Evolutionary conservation across 257 asterid genomes (phyloP).

Genomic region (Rauvolfia tetraphylla): DNA sequence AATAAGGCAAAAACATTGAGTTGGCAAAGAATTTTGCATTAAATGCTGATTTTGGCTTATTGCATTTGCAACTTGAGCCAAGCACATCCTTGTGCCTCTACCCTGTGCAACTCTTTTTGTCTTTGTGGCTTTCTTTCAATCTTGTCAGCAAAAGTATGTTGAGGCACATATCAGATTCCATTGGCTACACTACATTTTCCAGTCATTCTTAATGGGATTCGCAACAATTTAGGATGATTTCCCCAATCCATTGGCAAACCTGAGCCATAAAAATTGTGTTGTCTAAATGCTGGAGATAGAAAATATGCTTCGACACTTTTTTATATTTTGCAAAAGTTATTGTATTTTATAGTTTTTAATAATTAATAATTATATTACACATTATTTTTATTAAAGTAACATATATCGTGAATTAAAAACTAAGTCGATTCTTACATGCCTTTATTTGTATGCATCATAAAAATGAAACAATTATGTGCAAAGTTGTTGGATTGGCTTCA

Average conservation of each 20-base stretch:
- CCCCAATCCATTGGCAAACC: neutral
- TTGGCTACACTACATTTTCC: neutral
- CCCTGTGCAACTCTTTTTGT: neutral
- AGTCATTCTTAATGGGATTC: neutral
- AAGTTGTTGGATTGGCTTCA: too few species aligned
- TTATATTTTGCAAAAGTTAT: too few species aligned
- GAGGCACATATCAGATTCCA: slow-evolving; percentile 17
- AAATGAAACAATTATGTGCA: too few species aligned
- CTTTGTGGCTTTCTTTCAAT: slow-evolving; percentile 23
- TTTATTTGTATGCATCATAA: too few species aligned
- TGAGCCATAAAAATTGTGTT: neutral
- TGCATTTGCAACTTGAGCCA: slow-evolving; percentile 11
- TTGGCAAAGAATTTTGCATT: slow-evolving; percentile 20
- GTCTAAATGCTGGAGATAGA: neutral
- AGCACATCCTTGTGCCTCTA: slow-evolving; percentile 5
- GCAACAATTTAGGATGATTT: neutral
- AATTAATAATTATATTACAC: too few species aligned
- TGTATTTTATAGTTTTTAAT: too few species aligned
- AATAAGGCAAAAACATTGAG: slow-evolving; percentile 4
- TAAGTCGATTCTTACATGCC: too few species aligned
- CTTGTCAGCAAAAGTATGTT: slow-evolving; percentile 6
- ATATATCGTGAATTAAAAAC: too few species aligned
- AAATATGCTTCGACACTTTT: too few species aligned
- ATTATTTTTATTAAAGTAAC: too few species aligned
- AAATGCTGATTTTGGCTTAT: slow-evolving; percentile 23